phyloP scores from a whole-genome alignment of 1,139 yeast species.

The Geotrichum fermentans region DNA sequence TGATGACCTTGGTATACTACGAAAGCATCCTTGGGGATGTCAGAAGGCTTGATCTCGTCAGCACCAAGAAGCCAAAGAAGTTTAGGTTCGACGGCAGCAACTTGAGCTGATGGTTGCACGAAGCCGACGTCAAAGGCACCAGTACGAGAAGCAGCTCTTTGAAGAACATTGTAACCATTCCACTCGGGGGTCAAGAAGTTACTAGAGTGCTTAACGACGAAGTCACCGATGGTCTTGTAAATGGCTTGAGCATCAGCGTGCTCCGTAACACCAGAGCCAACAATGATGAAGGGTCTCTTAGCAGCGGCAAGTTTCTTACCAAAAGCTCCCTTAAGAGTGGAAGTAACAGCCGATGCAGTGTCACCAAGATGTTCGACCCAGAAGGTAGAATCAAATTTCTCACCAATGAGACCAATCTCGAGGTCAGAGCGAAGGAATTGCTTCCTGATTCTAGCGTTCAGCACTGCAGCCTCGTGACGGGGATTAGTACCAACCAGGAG shows the following conservation, averaged over 20 bases:
- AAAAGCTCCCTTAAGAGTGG: conserved; percentile 61
- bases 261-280: conserved; percentile 78
- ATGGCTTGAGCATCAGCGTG: conserved; percentile 61
- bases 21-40: conserved; percentile 79
- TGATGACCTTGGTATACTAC: conserved; percentile 91
- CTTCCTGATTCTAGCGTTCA: conserved; percentile 80
- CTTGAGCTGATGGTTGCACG: conserved; percentile 49
- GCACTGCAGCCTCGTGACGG: conserved; percentile 85
- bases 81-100: conserved; percentile 57
- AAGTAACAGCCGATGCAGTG: conserved; percentile 52
- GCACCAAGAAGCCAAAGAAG: conserved; percentile 79
- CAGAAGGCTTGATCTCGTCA: conserved; percentile 66
- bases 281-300: conserved; percentile 69
- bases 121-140: conserved; percentile 87
- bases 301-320: conserved; percentile 69
- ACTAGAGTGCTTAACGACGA: conserved; percentile 49
- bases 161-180: conserved; percentile 79
- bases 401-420: conserved; percentile 68
- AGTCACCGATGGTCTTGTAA: conserved; percentile 58
- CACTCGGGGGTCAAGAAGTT: conserved; percentile 69
- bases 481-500: conserved; percentile 82
- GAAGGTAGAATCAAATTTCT: conserved; percentile 72
- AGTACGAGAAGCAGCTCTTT: conserved; percentile 80
- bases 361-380: conserved; percentile 61
- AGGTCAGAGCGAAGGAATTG: conserved; percentile 68